Evolutionary conservation across 208 protist species (phyloP).

Genomic region (Leptomonas pyrrhocoris): DNA sequence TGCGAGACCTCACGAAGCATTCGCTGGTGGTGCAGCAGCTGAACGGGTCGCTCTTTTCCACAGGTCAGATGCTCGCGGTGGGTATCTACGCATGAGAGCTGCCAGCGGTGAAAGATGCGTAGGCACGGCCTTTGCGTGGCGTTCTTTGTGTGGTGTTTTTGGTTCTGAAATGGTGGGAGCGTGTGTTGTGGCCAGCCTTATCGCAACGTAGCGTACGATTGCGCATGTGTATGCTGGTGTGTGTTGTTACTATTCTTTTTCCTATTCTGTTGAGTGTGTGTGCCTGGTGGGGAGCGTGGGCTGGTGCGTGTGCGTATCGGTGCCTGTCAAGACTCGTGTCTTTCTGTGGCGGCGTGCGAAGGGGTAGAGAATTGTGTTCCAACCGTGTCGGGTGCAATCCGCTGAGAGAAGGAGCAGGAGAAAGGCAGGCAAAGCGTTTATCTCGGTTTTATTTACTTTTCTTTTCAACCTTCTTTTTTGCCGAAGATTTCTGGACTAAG

Average conservation of each 20-base stretch:
- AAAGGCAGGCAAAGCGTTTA: neutral
- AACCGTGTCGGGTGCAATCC: slow-evolving; percentile 1
- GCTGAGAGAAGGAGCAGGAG: neutral
- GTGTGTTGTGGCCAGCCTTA: too few species aligned
- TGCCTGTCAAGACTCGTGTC: too few species aligned
- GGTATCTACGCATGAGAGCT: slow-evolving; percentile 63
- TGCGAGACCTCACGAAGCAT: slow-evolving; percentile 61
- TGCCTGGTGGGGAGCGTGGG: neutral
- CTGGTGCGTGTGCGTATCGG: neutral
- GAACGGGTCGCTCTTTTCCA: slow-evolving; percentile 75
- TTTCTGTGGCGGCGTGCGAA: too few species aligned
- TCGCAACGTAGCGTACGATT: neutral
- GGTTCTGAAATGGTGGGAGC: neutral
- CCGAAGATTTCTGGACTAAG: neutral
- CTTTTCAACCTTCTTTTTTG: slow-evolving; percentile 8
- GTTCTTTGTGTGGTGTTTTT: too few species aligned
- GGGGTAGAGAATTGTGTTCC: too few species aligned
- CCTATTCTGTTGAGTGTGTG: neutral
- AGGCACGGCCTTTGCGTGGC: too few species aligned
- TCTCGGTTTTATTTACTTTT: neutral
- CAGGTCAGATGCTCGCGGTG: slow-evolving; percentile 69
- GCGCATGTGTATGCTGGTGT: neutral
- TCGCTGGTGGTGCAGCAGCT: slow-evolving; percentile 71
- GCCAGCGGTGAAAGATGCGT: too few species aligned
- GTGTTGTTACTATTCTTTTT: neutral